Evolutionary conservation across 2,329 filamentous ascomycete species (phyloP).

Genomic region (Ophiostoma sp.): DNA sequence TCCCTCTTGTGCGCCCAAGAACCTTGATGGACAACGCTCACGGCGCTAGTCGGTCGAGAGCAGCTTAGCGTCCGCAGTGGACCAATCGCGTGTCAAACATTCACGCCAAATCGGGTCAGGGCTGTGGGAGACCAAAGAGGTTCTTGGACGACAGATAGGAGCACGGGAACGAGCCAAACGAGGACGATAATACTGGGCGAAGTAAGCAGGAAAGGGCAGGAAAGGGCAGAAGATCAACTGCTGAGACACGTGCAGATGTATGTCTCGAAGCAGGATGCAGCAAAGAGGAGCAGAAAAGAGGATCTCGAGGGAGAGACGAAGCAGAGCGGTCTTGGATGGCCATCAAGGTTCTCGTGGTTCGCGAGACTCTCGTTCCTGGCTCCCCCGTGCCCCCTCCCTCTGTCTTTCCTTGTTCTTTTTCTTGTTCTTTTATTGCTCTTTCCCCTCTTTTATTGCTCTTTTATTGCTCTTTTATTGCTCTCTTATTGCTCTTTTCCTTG

Average conservation of each 20-base stretch:
- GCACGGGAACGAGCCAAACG: neutral
- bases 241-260: neutral
- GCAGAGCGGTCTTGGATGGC: neutral
- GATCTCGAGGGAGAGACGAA: neutral
- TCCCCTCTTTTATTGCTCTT: neutral
- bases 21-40: conserved; percentile 18
- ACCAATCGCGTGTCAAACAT: conserved; percentile 21
- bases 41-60: neutral
- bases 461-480: no score
- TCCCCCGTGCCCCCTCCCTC: neutral
- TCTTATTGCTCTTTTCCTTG: neutral
- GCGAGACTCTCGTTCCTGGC: neutral
- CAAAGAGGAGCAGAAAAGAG: conserved; percentile 9
- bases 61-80: conserved; percentile 9
- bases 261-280: neutral
- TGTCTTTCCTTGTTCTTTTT: neutral
- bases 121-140: conserved; percentile 16
- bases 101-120: conserved; percentile 7
- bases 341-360: neutral
- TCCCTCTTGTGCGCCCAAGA: conserved; percentile 9
- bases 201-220: neutral
- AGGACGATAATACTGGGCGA: neutral
- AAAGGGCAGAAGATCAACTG: no score
- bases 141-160: neutral
- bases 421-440: neutral